Base-by-base conservation (phyloP, 2,329 filamentous ascomycete species). In the Colletotrichum australisinense region DNA sequence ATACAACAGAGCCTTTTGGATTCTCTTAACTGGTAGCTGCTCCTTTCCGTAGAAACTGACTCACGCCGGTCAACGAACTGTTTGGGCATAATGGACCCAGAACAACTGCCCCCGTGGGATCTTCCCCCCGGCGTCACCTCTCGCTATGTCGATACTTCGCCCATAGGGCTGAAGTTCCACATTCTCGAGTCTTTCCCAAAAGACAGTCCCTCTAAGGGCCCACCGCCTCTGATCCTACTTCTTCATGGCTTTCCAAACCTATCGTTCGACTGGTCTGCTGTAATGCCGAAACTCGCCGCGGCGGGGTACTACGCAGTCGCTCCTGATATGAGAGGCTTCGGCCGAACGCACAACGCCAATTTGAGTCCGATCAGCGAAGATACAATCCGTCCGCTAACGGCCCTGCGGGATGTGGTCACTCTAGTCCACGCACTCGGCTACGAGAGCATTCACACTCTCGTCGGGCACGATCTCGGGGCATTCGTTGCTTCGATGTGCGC, bases 171-270 rank as follows among this genome's bases (percentile, higher is more conserved):
- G 24, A 90, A 85, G 26, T 91, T 90, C 80, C 92, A 94, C 80
- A 80, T 90, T 46, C 84, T 93, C 22, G 86, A 88, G 76, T 85
- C 90, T 19, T 89, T 90, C 3, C 64, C 52, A 11, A 14, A 69
- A 78, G 16, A 79, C 77, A 16, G 77, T 81, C 28, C 85, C 83
- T 7, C 1, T 1, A 22, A 4, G 1, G 6, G 3, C 2, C 57
- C 14, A 0, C 12, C 52, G 7, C 91, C 90, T 1, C 84, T 93
- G 12, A 81, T 93, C 9, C 79, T 93, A 7, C 88, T 92, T 62
- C 86, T 89, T 60, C 92, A 93, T 80, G 92, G 92, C 49, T 94
- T 89, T 75, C 92, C 92, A 1, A 92, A 93, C 78, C 84, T 94
- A 2, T 90, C 92, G 32, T 94, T 88, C 79, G 93, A 91, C 59